Conservation (phyloP, 1,284 basidiomycete genomes). For the Cerioporus squamosus region DNA sequence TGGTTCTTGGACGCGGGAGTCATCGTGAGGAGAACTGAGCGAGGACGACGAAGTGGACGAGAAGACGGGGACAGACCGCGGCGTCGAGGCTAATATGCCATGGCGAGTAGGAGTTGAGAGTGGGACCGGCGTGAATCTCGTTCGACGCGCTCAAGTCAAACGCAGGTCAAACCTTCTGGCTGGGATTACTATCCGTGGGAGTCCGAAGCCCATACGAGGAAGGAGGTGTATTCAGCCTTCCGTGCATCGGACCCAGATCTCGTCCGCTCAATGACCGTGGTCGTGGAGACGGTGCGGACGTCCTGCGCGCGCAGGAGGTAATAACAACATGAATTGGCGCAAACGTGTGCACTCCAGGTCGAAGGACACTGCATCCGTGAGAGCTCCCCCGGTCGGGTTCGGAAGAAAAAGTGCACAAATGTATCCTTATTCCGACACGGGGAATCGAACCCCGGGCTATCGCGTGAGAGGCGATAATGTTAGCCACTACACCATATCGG, state of each 20-base stretch:
- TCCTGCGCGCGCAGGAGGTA: background rate
- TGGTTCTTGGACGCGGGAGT: too few relatives aligned
- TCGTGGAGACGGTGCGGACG: background rate
- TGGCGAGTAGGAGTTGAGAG: background rate
- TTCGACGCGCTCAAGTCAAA: background rate
- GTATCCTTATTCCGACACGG: constrained; percentile 9
- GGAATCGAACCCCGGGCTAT: constrained; percentile 4
- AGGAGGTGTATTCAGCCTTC: background rate
- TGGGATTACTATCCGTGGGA: background rate
- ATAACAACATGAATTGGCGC: too few relatives aligned
- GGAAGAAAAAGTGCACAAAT: too few relatives aligned
- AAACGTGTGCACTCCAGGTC: too few relatives aligned
- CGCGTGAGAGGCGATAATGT: constrained; percentile 6
- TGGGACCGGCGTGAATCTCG: too few relatives aligned
- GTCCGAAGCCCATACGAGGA: background rate
- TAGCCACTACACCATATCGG: constrained; percentile 12
- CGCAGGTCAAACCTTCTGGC: too few relatives aligned
- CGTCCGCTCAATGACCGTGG: too few relatives aligned
- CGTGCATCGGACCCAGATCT: background rate
- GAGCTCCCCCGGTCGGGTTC: too few relatives aligned
- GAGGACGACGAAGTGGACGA: too few relatives aligned
- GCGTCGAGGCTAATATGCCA: background rate
- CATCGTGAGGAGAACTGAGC: too few relatives aligned
- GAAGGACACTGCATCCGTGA: too few relatives aligned
- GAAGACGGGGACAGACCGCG: too few relatives aligned